Conservation (phyloP, 2,329 filamentous ascomycete species). For the Botrytis deweyae region DNA sequence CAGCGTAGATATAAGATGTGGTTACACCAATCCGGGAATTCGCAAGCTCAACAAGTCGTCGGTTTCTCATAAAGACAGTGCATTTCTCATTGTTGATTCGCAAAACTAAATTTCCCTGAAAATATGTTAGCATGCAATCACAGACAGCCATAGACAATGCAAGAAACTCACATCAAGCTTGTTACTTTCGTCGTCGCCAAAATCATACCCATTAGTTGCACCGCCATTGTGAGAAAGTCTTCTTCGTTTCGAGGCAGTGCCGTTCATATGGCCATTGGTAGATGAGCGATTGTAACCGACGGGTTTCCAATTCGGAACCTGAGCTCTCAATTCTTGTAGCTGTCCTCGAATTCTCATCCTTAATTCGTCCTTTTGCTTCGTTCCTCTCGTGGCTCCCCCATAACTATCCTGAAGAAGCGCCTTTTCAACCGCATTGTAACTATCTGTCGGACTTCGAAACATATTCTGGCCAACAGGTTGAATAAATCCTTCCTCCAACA, state of each 20-base stretch:
- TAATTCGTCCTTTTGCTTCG: constrained; percentile 65
- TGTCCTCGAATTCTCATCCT: constrained; percentile 55
- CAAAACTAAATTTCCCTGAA: constrained; percentile 68
- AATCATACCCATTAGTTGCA: constrained; percentile 42
- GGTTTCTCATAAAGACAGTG: constrained; percentile 76
- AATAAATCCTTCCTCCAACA: constrained; percentile 66
- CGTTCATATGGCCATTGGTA: constrained; percentile 33
- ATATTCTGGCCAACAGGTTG: constrained; percentile 59
- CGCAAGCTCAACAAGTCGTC: constrained; percentile 71
- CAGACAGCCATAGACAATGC: constrained; percentile 21
- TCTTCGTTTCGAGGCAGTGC: constrained; percentile 47
- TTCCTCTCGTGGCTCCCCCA: constrained; percentile 54
- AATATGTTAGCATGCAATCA: constrained; percentile 33
- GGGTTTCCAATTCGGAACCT: constrained; percentile 40
- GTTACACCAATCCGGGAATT: constrained; percentile 67
- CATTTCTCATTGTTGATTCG: constrained; percentile 85
- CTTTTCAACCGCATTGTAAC: constrained; percentile 60
- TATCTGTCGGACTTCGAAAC: constrained; percentile 61
- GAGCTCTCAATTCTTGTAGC: constrained; percentile 52
- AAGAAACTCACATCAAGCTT: constrained; percentile 51
- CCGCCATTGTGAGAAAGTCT: constrained; percentile 52
- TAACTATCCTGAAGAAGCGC: constrained; percentile 57
- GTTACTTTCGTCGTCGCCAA: constrained; percentile 44
- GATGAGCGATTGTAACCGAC: constrained; percentile 15
- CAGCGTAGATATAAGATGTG: constrained; percentile 76